These are phyloP conservation scores for Pugionium dolabratum DNA, from an alignment of 345 rosid species.

Conservation along the genomic window DNA sequence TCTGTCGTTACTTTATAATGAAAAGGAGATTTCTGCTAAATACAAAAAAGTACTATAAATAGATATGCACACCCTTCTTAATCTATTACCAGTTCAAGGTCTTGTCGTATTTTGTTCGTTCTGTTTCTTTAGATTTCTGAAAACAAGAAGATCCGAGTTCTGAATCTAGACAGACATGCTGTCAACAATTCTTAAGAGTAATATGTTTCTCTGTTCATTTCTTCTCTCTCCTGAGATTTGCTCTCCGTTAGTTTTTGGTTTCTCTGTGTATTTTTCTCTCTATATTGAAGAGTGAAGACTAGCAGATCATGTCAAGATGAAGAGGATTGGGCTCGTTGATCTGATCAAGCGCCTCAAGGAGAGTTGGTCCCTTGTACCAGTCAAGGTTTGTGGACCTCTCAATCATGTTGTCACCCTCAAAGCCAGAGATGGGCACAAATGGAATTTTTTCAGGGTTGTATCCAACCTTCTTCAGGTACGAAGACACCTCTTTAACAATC, in stretches of 20 bases:
- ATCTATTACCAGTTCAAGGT: background rate
- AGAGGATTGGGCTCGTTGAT: conserved; percentile 43
- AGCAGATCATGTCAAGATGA: background rate
- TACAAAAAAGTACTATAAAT: no score
- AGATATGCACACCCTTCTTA: no score
- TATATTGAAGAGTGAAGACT: background rate
- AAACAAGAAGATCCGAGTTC: conserved; percentile 13
- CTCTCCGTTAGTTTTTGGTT: background rate
- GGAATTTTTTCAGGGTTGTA: conserved; percentile 49
- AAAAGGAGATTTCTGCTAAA: no score
- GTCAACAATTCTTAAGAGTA: conserved; percentile 41
- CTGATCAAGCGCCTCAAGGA: conserved; percentile 52
- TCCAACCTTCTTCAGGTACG: conserved; percentile 57
- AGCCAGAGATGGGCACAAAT: no score
- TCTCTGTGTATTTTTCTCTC: background rate
- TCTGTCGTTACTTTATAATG: no score
- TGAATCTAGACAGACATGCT: conserved; percentile 32
- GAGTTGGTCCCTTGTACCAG: conserved; percentile 61
- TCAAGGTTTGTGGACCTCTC: conserved; percentile 54
- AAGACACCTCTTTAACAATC: conserved; percentile 53
- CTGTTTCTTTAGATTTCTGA: background rate
- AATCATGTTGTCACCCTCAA: background rate
- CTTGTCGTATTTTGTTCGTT: background rate
- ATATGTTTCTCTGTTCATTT: no score
- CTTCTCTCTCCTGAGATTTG: background rate